These are phyloP conservation scores for Dichotomocladium elegans DNA, from an alignment of 371 early-diverging fungal genomes.

Conservation along the genomic window DNA sequence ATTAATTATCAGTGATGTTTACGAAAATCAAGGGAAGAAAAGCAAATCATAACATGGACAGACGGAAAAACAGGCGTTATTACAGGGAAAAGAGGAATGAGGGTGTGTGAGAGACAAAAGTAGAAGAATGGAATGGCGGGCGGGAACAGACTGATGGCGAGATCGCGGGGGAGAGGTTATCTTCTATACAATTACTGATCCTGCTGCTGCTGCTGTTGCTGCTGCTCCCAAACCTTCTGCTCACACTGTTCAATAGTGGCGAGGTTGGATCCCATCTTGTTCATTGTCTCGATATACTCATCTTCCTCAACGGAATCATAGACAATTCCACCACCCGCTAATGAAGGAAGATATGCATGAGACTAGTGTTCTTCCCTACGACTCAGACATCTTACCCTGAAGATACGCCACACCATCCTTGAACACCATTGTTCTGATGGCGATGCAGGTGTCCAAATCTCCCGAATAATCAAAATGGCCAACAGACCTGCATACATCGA, in stretches of 20 bases:
- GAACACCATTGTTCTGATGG: conserved; percentile 95
- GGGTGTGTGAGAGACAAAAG: no score
- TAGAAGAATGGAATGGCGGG: no score
- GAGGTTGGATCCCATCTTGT: conserved; percentile 90
- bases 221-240: conserved; percentile 37
- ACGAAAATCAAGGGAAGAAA: no score
- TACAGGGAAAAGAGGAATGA: no score
- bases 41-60: no score
- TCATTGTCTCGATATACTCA: conserved; percentile 94
- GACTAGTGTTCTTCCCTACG: background rate
- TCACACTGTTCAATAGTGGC: conserved; percentile 86
- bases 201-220: conserved; percentile 18
- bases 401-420: conserved; percentile 92
- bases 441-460: conserved; percentile 94
- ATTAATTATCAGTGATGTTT: no score
- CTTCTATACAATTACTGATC: background rate
- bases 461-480: conserved; percentile 94
- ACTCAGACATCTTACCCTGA: conserved; percentile 51
- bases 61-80: no score
- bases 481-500: conserved; percentile 56
- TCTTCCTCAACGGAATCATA: conserved; percentile 88
- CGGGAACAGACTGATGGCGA: no score
- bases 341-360: background rate
- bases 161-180: no score
- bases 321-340: conserved; percentile 91